Percentiles rank a stretch among this genome's conserved stretches.
These are phyloP conservation scores for Wallacemonas sp. DNA, from an alignment of 208 protist species.

Conservation along the genomic window DNA sequence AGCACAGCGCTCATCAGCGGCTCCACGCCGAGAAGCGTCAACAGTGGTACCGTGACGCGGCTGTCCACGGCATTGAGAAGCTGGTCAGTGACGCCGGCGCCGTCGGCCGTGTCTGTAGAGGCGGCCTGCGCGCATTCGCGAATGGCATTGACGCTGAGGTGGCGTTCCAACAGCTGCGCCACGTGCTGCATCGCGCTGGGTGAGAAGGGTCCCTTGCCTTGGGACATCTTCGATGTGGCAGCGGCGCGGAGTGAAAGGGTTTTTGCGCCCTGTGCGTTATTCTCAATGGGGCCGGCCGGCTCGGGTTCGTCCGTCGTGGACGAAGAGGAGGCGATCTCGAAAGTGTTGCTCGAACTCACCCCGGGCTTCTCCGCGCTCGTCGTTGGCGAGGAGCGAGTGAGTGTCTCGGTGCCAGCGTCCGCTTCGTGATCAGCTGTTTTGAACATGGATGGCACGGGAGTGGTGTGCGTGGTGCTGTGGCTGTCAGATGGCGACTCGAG, in stretches of 20 bases:
- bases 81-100: background rate
- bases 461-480: background rate
- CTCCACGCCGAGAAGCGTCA: background rate
- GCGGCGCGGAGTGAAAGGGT: too few species aligned
- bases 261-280: too few species aligned
- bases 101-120: background rate
- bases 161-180: background rate
- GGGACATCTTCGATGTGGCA: too few species aligned
- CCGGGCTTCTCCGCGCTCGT: conserved; percentile 2
- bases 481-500: too few species aligned
- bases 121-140: background rate
- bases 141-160: background rate
- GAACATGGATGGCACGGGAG: background rate
- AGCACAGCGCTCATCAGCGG: background rate
- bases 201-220: background rate
- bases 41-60: background rate
- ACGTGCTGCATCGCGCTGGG: background rate
- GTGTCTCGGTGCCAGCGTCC: background rate
- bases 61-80: background rate
- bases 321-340: background rate
- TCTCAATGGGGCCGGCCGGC: background rate
- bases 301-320: background rate
- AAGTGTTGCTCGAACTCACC: conserved; percentile 2
- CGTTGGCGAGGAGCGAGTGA: background rate
- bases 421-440: too few species aligned